Evolutionary conservation across 176 grass and related monocot genomes (phyloP).

Genomic region (maize (Zea mays)): DNA sequence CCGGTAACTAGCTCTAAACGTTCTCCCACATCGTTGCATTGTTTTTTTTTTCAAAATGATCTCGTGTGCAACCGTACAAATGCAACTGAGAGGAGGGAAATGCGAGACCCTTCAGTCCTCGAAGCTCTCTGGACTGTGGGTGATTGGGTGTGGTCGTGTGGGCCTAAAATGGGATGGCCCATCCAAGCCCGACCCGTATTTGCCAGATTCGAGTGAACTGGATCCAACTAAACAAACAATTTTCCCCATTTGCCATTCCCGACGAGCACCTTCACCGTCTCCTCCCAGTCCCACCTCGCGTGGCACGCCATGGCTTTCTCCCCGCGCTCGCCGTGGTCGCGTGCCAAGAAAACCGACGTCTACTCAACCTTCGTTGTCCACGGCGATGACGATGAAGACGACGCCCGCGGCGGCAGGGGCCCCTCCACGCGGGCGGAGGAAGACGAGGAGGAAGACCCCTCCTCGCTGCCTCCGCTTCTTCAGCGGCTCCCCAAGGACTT

Average conservation of each 20-base stretch:
- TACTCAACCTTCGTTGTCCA: constrained; percentile 91
- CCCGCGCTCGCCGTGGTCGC: constrained; percentile 65
- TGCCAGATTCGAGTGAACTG: constrained; percentile 47
- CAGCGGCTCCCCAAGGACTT: constrained; percentile 99
- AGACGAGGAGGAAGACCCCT: constrained; percentile 66
- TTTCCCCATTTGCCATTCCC: constrained; percentile 41
- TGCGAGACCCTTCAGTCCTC: too few species aligned
- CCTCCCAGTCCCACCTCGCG: constrained; percentile 42
- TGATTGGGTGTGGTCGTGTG: not conserved
- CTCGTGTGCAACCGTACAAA: not conserved
- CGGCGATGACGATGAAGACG: constrained; percentile 48
- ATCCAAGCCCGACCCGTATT: constrained; percentile 16
- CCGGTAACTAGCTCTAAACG: too few species aligned
- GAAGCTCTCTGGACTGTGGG: not conserved
- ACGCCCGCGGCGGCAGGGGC: not conserved
- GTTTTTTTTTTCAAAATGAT: not conserved
- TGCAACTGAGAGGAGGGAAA: not conserved
- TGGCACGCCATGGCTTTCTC: constrained; percentile 70
- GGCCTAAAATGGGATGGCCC: constrained; percentile 21
- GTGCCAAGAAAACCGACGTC: constrained; percentile 58
- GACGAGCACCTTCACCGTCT: constrained; percentile 48
- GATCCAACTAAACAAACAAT: constrained; percentile 49
- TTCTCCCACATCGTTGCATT: too few species aligned
- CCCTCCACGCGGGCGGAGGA: constrained; percentile 38
- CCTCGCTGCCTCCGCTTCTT: constrained; percentile 94